Conservation (phyloP, 768 basidiomycete genomes). For the Tulasnella sp. region DNA sequence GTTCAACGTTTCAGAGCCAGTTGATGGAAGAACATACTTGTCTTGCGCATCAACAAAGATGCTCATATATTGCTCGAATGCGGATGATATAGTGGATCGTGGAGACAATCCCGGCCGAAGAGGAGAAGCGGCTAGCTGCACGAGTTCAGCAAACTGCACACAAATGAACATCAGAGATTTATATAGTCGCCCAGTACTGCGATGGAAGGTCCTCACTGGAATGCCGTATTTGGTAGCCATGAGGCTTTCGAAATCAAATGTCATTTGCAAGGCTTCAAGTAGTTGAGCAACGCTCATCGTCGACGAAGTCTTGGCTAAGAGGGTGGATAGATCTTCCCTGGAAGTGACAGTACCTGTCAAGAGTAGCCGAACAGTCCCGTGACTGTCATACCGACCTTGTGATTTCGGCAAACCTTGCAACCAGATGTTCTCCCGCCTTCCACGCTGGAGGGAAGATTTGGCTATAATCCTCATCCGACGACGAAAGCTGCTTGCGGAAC, state of each 20-base stretch:
- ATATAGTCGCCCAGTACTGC: neutral
- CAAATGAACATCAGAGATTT: neutral
- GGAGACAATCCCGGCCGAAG: constrained; percentile 16
- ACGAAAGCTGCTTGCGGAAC: constrained; percentile 79
- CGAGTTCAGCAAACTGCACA: constrained; percentile 27
- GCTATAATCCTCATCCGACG: constrained; percentile 81
- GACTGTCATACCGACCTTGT: constrained; percentile 53
- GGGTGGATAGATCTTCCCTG: constrained; percentile 75
- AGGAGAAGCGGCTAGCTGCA: neutral
- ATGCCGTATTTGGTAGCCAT: constrained; percentile 78
- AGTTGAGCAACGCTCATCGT: constrained; percentile 67
- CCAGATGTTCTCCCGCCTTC: constrained; percentile 74
- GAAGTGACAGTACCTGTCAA: neutral
- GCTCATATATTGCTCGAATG: constrained; percentile 86
- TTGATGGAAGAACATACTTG: constrained; percentile 46
- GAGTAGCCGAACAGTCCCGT: neutral
- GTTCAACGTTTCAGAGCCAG: neutral
- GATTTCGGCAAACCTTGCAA: constrained; percentile 81
- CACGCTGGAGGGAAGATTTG: constrained; percentile 77
- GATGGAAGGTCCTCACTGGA: constrained; percentile 40
- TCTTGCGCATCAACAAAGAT: constrained; percentile 96
- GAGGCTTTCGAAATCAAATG: constrained; percentile 77
- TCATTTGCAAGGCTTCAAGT: constrained; percentile 78
- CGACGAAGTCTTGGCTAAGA: constrained; percentile 70
- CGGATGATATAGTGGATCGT: constrained; percentile 64